A percentile compares a stretch with the other conserved stretches of the same genome.
Evolutionary conservation across 306 rosid species (phyloP).

Genomic region (Gillenia trifoliata): DNA sequence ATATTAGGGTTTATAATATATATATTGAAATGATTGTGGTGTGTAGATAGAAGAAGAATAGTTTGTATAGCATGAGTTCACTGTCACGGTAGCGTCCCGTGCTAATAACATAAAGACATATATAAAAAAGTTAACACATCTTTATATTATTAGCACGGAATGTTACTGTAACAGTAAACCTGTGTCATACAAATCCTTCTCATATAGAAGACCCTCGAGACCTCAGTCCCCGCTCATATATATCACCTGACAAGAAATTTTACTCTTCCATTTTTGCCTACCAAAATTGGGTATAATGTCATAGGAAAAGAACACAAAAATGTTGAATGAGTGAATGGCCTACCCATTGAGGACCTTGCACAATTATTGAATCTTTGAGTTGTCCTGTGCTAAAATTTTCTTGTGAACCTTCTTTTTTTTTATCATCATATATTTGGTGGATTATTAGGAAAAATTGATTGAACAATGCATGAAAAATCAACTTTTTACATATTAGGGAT

Average conservation of each 20-base stretch:
- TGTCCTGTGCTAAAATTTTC: background rate
- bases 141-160: too few relatives aligned
- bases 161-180: too few relatives aligned
- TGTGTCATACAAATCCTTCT: too few relatives aligned
- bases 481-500: background rate
- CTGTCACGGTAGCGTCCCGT: too few relatives aligned
- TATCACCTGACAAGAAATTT: background rate
- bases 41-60: background rate
- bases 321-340: background rate
- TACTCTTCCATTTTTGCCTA: background rate
- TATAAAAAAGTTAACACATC: too few relatives aligned
- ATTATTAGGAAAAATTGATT: background rate
- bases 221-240: background rate
- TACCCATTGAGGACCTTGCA: background rate
- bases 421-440: background rate
- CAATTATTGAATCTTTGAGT: background rate
- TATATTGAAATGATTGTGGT: too few relatives aligned
- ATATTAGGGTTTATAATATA: too few relatives aligned
- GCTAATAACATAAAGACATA: too few relatives aligned
- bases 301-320: background rate
- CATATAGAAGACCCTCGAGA: background rate
- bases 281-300: background rate
- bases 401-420: too few relatives aligned
- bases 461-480: background rate
- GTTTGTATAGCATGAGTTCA: too few relatives aligned